Conservation (phyloP, 2,329 filamentous ascomycete species). For the Colletotrichum musicola region DNA sequence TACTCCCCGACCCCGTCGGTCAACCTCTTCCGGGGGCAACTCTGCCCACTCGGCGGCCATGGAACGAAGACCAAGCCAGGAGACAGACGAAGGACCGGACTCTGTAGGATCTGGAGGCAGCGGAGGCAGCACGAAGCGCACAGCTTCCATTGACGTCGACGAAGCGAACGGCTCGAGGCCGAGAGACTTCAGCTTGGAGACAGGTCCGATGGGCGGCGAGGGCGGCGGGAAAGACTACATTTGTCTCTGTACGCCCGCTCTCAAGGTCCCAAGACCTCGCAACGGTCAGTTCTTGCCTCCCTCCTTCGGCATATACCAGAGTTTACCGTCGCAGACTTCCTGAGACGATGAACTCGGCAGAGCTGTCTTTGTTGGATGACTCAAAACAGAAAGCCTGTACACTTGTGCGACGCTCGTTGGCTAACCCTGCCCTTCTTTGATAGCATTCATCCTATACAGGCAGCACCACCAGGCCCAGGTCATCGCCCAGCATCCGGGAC, state of each 20-base stretch:
- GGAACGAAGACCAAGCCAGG: conserved; percentile 41
- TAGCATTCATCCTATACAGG: conserved; percentile 97
- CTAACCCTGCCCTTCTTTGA: conserved; percentile 48
- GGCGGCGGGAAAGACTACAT: conserved; percentile 54
- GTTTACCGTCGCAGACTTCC: conserved; percentile 10
- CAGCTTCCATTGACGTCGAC: conserved; percentile 59
- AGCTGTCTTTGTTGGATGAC: conserved; percentile 33
- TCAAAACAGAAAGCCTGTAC: conserved; percentile 16
- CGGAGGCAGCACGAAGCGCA: conserved; percentile 54
- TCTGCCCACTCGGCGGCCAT: conserved; percentile 37
- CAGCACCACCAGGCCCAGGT: conserved; percentile 91
- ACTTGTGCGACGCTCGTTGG: conserved; percentile 27
- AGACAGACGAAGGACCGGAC: conserved; percentile 29
- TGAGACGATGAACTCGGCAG: conserved; percentile 23
- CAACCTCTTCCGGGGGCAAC: conserved; percentile 39
- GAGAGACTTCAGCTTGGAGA: conserved; percentile 51
- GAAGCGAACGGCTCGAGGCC: conserved; percentile 56
- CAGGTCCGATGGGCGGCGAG: conserved; percentile 46
- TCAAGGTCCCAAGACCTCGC: conserved; percentile 69
- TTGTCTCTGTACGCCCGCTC: conserved; percentile 68
- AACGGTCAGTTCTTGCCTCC: conserved; percentile 63
- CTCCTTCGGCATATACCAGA: conserved; percentile 33
- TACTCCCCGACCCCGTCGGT: conserved; percentile 37
- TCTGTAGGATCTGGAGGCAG: conserved; percentile 33
- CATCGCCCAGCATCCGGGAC: conserved; percentile 84